A percentile compares a stretch with the other conserved stretches of the same genome.
Conservation (phyloP, 2,329 filamentous ascomycete genomes). For the Aspergillus quadrilineatus region DNA sequence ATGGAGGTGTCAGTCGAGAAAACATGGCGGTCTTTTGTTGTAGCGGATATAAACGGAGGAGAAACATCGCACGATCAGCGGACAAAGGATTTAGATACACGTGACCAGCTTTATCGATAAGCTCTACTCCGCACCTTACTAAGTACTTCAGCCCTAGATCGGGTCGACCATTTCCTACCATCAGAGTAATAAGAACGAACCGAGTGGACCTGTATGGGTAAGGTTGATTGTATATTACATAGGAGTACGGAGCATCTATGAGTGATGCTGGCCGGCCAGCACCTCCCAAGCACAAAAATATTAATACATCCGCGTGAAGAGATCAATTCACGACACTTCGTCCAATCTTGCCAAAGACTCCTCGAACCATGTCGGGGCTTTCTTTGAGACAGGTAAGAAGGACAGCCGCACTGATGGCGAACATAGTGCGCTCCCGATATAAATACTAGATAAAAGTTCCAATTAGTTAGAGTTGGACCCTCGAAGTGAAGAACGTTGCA, state of each 20-base stretch:
- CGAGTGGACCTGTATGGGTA: background rate
- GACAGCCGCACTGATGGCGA: slow-evolving; percentile 66
- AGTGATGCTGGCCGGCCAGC: background rate
- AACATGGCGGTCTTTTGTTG: slow-evolving; percentile 27
- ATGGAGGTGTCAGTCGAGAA: slow-evolving; percentile 27
- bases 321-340: slow-evolving; percentile 28
- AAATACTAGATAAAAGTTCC: slow-evolving; percentile 50
- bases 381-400: slow-evolving; percentile 68
- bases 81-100: slow-evolving; percentile 18
- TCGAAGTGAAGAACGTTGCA: slow-evolving; percentile 7
- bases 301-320: slow-evolving; percentile 4
- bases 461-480: slow-evolving; percentile 20
- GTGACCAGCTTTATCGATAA: slow-evolving; percentile 25
- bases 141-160: background rate
- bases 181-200: too few relatives aligned
- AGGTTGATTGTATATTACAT: background rate
- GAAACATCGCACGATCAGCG: slow-evolving; percentile 5
- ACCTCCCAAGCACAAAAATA: background rate
- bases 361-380: slow-evolving; percentile 62
- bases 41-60: slow-evolving; percentile 18
- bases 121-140: background rate
- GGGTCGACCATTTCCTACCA: too few relatives aligned
- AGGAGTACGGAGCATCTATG: background rate
- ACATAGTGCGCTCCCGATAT: slow-evolving; percentile 66
- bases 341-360: slow-evolving; percentile 63